Conservation (phyloP, 2,329 filamentous ascomycete genomes). For the Aspergillus sojae region DNA sequence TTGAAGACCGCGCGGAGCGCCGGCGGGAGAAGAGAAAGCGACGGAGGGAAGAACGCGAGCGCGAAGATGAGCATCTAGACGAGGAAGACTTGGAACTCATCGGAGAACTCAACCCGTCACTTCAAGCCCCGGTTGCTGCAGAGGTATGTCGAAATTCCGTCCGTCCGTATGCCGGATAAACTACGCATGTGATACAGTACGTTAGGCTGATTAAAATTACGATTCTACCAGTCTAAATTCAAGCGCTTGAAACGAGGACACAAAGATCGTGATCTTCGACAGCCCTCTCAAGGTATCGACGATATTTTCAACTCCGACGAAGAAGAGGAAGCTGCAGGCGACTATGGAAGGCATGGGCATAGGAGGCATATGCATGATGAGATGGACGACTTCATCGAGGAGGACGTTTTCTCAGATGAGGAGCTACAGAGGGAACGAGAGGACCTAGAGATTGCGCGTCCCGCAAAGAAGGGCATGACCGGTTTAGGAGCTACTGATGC, state of each 20-base stretch:
- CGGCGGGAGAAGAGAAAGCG: constrained; percentile 75
- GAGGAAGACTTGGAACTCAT: constrained; percentile 97
- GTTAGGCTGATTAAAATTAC: constrained; percentile 13
- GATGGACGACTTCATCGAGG: constrained; percentile 95
- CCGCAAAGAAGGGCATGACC: constrained; percentile 69
- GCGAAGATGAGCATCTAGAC: constrained; percentile 82
- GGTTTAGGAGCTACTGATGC: constrained; percentile 74
- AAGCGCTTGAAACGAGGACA: constrained; percentile 94
- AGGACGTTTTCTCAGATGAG: constrained; percentile 88
- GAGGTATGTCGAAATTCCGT: constrained; percentile 61
- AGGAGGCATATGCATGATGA: constrained; percentile 72
- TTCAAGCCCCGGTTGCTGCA: constrained; percentile 65
- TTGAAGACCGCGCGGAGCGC: constrained; percentile 64
- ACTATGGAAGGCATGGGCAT: constrained; percentile 49
- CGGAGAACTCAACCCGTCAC: constrained; percentile 75
- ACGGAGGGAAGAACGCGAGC: constrained; percentile 73
- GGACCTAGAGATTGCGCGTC: constrained; percentile 84
- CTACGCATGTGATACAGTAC: background rate
- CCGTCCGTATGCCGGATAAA: background rate
- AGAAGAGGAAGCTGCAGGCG: constrained; percentile 63
- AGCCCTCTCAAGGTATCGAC: constrained; percentile 72
- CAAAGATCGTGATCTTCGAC: constrained; percentile 61
- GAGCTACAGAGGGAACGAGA: constrained; percentile 75
- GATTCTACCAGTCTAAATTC: constrained; percentile 72
- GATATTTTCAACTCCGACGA: constrained; percentile 97